Percentiles rank a stretch among this genome's conserved stretches.
Conservation (phyloP, 768 basidiomycete genomes). For the Amanita thiersii region DNA sequence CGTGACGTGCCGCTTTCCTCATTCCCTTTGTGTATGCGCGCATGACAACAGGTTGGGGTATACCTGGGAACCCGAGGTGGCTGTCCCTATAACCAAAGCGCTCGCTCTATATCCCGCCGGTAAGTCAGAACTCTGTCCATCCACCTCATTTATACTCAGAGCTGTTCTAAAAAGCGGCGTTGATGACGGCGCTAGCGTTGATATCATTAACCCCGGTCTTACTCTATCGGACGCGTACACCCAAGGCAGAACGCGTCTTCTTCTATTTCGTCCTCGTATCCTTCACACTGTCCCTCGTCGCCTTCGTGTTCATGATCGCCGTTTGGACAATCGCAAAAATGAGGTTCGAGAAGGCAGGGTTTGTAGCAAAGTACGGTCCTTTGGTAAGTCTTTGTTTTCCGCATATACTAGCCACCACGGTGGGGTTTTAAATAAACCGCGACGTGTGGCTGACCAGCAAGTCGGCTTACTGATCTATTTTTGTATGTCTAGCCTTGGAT, state of each 20-base stretch:
- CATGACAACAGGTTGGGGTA: slow-evolving; percentile 23
- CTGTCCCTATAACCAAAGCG: slow-evolving; percentile 23
- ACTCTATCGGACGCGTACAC: slow-evolving; percentile 12
- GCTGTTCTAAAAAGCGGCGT: slow-evolving; percentile 15
- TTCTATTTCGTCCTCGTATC: slow-evolving; percentile 19
- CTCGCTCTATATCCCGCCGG: slow-evolving; percentile 29
- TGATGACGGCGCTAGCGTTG: slow-evolving; percentile 22
- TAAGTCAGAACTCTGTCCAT: slow-evolving; percentile 10
- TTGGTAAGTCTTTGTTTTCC: slow-evolving; percentile 19
- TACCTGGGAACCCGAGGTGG: slow-evolving; percentile 28
- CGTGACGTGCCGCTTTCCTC: background rate
- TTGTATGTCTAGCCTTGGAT: slow-evolving; percentile 22
- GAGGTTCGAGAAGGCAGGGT: slow-evolving; percentile 24
- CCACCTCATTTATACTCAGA: background rate
- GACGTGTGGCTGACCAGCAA: background rate
- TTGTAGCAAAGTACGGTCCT: slow-evolving; percentile 25
- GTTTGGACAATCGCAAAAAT: slow-evolving; percentile 24
- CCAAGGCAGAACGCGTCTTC: slow-evolving; percentile 20
- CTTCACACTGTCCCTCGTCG: slow-evolving; percentile 20
- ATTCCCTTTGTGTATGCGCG: background rate
- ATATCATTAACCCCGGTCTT: slow-evolving; percentile 21
- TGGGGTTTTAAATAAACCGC: background rate
- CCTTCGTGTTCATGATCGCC: slow-evolving; percentile 30
- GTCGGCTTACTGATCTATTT: background rate
- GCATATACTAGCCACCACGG: too few species aligned